Evolutionary conservation across 169 alveolate species (phyloP), one percentile per base, ranked within the genome.

Genomic region (Condylostoma magnum): DNA sequence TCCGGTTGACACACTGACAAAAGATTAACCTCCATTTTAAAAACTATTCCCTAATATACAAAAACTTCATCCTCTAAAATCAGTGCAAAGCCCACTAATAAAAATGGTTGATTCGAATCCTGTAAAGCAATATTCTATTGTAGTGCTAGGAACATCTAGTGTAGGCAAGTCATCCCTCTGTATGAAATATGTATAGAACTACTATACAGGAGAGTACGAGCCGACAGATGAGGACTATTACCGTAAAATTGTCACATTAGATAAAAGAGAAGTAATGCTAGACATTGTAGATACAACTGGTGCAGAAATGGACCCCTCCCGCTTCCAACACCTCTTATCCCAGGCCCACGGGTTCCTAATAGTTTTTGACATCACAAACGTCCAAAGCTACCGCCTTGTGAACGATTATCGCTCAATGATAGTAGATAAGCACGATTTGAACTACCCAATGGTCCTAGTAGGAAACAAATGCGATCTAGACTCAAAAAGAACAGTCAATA

Each of bases 391-490:
- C 66, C 79, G 79, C 22, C 76, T 76, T 38, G 57, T 85, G 5
- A 76, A 86, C 25, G 50, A 71, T 31, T 86, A 90, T 90, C 56
- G 69, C 31, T 47, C 60, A 30, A 65, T 83, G 47, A 38, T 89
- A 12, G 34, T 68, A 25, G 70, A 75, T 15, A 15, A 52, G 20
- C 51, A 51, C 8, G 56, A 50, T 15, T 4, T 18, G 20, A 25
- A 75, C 12, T 10, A 48, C 4, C 38, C 65, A n/a, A 60, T 77
- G 30, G 81, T 77, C 31, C 28, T 84, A 51, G 82, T 81, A 20
- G 89, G 88, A 36, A 79, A 77, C 53, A 85, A 85, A 69, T 69
- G 69, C 76, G 89, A 85, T 77, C 22, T 78, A 53, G 66, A 75
- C 37, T 55, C 41, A 34, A 18, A 67, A 44, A 78, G 83, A 55